Evolutionary conservation across 192 early-diverging fungal species (phyloP).

Genomic region (Backusella tarrabulga): DNA sequence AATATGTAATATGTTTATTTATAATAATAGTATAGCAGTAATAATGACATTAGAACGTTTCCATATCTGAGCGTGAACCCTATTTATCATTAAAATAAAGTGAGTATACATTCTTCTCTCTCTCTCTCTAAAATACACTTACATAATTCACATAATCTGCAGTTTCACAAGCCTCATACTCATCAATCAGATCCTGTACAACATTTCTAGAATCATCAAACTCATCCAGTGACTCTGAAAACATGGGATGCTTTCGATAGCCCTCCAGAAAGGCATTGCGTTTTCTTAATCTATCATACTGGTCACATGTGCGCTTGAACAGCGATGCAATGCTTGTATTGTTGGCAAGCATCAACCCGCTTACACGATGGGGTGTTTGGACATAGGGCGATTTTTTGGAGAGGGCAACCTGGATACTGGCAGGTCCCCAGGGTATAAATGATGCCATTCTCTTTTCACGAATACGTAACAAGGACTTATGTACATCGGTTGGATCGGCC

Average conservation of each 20-base stretch:
- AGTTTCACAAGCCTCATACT: conserved; percentile 94
- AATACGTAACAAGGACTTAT: conserved; percentile 95
- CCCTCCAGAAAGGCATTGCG: conserved; percentile 96
- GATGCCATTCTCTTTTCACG: conserved; percentile 90
- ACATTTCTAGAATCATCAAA: conserved; percentile 90
- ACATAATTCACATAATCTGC: conserved; percentile 79
- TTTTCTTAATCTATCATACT: conserved; percentile 92
- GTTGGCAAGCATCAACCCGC: conserved; percentile 98
- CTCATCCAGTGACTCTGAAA: conserved; percentile 83
- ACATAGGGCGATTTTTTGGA: conserved; percentile 93
- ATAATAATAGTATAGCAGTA: neutral
- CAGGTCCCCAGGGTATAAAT: conserved; percentile 99
- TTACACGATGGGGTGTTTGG: conserved; percentile 89
- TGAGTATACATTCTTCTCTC: no score
- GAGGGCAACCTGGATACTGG: conserved; percentile 96
- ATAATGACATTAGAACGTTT: neutral
- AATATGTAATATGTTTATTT: neutral
- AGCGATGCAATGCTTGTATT: conserved; percentile 91
- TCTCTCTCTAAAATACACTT: conserved; percentile 1
- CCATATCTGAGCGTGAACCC: neutral
- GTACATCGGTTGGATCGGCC: conserved; percentile 95
- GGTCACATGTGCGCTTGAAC: conserved; percentile 88
- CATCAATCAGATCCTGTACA: conserved; percentile 88
- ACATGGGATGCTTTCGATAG: conserved; percentile 82
- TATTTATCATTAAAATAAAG: neutral